Conservation (phyloP, 495 filamentous ascomycete species). For the Podospora tetraspora region DNA sequence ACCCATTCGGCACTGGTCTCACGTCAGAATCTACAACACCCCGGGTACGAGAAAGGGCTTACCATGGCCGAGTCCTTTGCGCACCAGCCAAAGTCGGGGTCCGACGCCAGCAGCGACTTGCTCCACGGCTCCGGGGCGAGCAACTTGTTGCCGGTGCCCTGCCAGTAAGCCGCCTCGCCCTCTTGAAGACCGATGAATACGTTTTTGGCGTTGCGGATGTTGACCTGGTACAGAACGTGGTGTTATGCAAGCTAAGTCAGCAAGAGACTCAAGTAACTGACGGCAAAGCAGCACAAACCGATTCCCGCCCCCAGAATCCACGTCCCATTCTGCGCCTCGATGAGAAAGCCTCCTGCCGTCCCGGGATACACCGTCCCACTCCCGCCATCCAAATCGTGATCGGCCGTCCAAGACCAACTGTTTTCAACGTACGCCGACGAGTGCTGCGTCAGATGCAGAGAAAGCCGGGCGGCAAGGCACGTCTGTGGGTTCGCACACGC, state of each 20-base stretch:
- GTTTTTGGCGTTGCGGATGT: conserved; percentile 43
- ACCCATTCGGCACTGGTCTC: conserved; percentile 40
- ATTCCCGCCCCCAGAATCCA: conserved; percentile 21
- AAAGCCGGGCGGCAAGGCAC: conserved; percentile 61
- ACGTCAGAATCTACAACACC: neutral
- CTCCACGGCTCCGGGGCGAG: conserved; percentile 45
- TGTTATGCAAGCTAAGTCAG: conserved; percentile 25
- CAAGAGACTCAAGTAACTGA: neutral
- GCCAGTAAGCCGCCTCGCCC: conserved; percentile 45
- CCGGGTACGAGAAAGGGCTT: neutral
- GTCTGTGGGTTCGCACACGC: conserved; percentile 29
- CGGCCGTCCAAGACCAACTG: conserved; percentile 75
- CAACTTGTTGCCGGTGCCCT: conserved; percentile 37
- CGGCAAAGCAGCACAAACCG: conserved; percentile 6
- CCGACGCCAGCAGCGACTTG: conserved; percentile 25
- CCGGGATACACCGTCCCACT: conserved; percentile 1
- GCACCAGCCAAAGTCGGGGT: conserved; percentile 46
- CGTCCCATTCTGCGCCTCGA: conserved; percentile 18
- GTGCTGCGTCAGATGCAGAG: conserved; percentile 58
- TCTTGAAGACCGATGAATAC: conserved; percentile 43
- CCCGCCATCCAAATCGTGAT: conserved; percentile 64
- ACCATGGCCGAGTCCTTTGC: conserved; percentile 32
- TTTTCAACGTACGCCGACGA: conserved; percentile 67
- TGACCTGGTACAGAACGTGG: conserved; percentile 47
- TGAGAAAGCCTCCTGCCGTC: conserved; percentile 14